Evolutionary conservation across 2,329 filamentous ascomycete genomes (phyloP).

Genomic region (Calonectria naviculata): DNA sequence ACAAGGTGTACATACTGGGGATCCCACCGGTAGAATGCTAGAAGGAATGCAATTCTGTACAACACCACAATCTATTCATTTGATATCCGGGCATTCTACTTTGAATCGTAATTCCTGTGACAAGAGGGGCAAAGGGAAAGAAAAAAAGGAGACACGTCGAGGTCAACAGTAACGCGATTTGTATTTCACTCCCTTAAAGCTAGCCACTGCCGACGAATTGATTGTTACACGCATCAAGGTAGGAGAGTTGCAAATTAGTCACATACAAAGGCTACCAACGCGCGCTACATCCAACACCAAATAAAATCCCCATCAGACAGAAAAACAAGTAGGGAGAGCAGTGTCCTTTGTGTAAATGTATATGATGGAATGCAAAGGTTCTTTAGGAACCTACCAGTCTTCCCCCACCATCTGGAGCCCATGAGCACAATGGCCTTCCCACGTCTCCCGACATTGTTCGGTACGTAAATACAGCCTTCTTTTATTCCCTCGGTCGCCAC

Average conservation of each 20-base stretch:
- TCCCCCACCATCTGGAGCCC: constrained; percentile 17
- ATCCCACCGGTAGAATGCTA: constrained; percentile 33
- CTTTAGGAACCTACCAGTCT: constrained; percentile 27
- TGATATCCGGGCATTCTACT: background rate
- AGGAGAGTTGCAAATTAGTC: background rate
- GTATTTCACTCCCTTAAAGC: too few species aligned
- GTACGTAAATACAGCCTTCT: constrained; percentile 31
- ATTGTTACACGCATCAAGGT: background rate
- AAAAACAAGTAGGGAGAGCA: background rate
- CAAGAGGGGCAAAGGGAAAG: too few species aligned
- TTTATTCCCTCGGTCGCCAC: constrained; percentile 18
- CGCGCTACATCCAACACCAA: background rate
- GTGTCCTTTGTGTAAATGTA: constrained; percentile 27
- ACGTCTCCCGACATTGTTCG: constrained; percentile 25
- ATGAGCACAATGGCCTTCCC: constrained; percentile 20
- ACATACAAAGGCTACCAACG: background rate
- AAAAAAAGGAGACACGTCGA: too few species aligned
- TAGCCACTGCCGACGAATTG: background rate
- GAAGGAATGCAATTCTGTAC: constrained; percentile 37
- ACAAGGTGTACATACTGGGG: constrained; percentile 35
- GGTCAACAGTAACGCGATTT: too few species aligned
- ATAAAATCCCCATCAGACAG: background rate
- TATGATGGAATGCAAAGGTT: constrained; percentile 33
- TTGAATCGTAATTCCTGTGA: background rate
- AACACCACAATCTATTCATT: constrained; percentile 22